Base-by-base conservation (phyloP, 2,329 filamentous ascomycete species). In the Diplocarpon mali region DNA sequence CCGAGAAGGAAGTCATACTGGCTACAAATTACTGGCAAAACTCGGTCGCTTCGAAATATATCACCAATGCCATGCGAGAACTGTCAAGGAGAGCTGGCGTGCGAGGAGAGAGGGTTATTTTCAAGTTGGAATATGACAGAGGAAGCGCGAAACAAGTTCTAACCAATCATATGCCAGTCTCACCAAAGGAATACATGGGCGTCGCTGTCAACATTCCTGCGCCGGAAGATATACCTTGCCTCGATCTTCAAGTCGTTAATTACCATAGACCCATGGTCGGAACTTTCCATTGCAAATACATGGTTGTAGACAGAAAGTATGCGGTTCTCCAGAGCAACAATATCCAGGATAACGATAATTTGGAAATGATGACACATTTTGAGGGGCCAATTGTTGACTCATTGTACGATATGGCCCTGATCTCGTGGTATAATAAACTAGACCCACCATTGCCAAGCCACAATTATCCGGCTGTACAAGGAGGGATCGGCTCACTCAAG, bases 341-440 rank as follows among this genome's bases (percentile, higher is more conserved):
- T 56, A 83, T 89, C 40, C 71, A 78, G 61, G 78, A 86, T 51
- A 89, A 87, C 42, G 80, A 85, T 54, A 90, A 90, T 52, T 48
- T 88, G 44, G 85, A 90, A 62, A 88, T 90, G 84, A 79, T 86
- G 73, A 70, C 75, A 2, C 83, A 85, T 44, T 60, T 87, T 0
- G 83, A 89, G 63, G 85, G 85, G 0, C 76, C 82, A 0, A 83
- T 89, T 46, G 83, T 89, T 0, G 81, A 88, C 54, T 76, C 77
- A 1, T 63, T 89, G 17, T 88, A 86, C 58, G 85, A 90, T 51
- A 79, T 80, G 51, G 80, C 81, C 0, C 60, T 88, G 32, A 70
- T 88, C 7, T 82, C 79, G 0, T 90, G 84, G 84, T 69, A 80
- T 51, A 78, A 78, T 48, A 63, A 65, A 1, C 58, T 86, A 0